phyloP scores from a whole-genome alignment of 345 rosid species.

The Melaleuca alternifolia region DNA sequence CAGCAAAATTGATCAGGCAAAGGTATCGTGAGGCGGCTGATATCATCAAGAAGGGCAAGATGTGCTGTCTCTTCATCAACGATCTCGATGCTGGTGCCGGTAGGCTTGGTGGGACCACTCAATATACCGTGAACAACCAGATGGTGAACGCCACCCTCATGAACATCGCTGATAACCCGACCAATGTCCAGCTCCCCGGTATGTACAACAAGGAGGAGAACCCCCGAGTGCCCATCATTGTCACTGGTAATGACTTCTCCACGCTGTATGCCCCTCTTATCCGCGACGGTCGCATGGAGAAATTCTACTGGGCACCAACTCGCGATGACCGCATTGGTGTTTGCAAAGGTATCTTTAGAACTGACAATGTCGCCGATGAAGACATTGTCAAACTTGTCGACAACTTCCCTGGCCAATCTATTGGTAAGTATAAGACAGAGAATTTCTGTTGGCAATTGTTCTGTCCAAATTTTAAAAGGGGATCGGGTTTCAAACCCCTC shows the following conservation, averaged over 20 bases:
- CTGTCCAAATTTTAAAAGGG: neutral
- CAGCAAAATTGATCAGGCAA: slow-evolving; percentile 16
- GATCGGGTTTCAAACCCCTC: neutral
- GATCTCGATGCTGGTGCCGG: slow-evolving; percentile 18
- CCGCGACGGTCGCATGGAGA: slow-evolving; percentile 22
- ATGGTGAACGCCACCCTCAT: slow-evolving; percentile 20
- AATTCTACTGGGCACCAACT: slow-evolving; percentile 21
- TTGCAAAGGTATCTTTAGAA: slow-evolving; percentile 14
- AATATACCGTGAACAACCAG: slow-evolving; percentile 17
- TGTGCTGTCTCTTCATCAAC: slow-evolving; percentile 17
- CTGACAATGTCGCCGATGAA: slow-evolving; percentile 1
- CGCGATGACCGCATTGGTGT: slow-evolving; percentile 18
- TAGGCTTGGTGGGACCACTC: slow-evolving; percentile 13
- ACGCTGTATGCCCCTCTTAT: slow-evolving; percentile 15
- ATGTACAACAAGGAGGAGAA: slow-evolving; percentile 19
- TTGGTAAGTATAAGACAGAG: slow-evolving; percentile 2
- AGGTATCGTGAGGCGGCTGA: slow-evolving; percentile 18
- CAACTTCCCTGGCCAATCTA: slow-evolving; percentile 14
- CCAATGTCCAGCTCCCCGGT: slow-evolving; percentile 14
- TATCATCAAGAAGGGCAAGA: slow-evolving; percentile 16
- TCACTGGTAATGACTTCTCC: slow-evolving; percentile 18
- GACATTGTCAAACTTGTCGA: slow-evolving; percentile 11
- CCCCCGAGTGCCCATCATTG: slow-evolving; percentile 14
- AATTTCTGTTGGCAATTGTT: neutral
- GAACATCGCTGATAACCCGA: slow-evolving; percentile 21